Evolutionary conservation across 2,329 filamentous ascomycete genomes (phyloP), one percentile per base, ranked within the genome.

Genomic region (Xylaria sp.): DNA sequence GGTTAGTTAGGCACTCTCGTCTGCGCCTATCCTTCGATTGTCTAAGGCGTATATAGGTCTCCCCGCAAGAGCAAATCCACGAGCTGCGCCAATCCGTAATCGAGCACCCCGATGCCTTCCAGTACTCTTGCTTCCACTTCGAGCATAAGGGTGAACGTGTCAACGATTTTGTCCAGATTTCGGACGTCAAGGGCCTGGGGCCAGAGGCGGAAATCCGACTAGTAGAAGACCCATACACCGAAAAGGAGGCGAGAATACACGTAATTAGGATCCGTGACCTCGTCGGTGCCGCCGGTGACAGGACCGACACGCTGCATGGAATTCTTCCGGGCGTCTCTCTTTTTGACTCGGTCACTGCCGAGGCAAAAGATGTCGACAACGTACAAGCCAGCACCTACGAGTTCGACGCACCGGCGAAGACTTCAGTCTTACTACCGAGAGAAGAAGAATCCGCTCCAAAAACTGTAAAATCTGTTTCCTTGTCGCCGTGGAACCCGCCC

Each of bases 51-150:
- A 7, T 64, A 64, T 69, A 96, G 92, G 92, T 97, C 65, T 95
- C 93, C 50, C 91, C 91, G 73, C 92, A 97, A 85, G 97, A 99
- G 83, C 95, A 98, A 81, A 91, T 98, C 69, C 96, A 98, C 82
- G 96, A 99, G 85, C 90, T 99, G 75, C 93, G 96, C 73, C 96
- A 98, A 82, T 95, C 94, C 70, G 92, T 99, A 79, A 94, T 98
- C 82, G 96, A 99, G 82, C 87, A 94, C 58, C 96, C 96, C 4
- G 87, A 91, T 68, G 97, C 95, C 60, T 96, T 98, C 83, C 94
- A 97, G 81, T 98, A 98, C 84, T 97, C 96, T 61, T 99, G 96
- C 85, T 99, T 99, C 85, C 96, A 99, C 82, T 90, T 99, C 76
- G 94, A 98, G 83, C 90, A 94, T 83, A 90, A 93, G 68, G 93